These are phyloP conservation scores for Erigeron philadelphicus DNA, from an alignment of 140 eudicot genomes.

Conservation along the genomic window DNA sequence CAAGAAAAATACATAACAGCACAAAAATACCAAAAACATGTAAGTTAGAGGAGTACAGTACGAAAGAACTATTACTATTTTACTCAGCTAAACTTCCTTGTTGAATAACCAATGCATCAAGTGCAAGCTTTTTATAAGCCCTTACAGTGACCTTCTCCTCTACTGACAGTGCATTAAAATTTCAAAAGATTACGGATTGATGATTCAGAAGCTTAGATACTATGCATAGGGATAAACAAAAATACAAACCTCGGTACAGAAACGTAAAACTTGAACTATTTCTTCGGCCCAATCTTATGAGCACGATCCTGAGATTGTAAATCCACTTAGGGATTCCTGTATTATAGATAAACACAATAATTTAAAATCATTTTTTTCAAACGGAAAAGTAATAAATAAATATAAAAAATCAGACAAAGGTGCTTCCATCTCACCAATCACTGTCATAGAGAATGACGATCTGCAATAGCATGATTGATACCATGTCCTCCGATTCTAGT, in stretches of 20 bases:
- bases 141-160: slow-evolving; percentile 99
- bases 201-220: neutral
- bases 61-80: slow-evolving; percentile 50
- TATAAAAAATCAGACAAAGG: neutral
- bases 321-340: slow-evolving; percentile 98
- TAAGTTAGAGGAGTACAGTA: neutral
- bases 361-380: slow-evolving; percentile 5
- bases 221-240: neutral
- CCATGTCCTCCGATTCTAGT: slow-evolving; percentile 99
- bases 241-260: slow-evolving; percentile 83
- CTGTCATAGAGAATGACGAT: slow-evolving; percentile 96
- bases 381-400: neutral
- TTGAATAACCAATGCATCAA: slow-evolving; percentile 97
- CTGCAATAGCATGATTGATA: slow-evolving; percentile 99
- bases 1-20: neutral
- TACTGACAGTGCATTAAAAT: slow-evolving; percentile 38
- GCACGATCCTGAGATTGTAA: slow-evolving; percentile 99
- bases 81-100: slow-evolving; percentile 98
- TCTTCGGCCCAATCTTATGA: slow-evolving; percentile 97
- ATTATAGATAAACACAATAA: slow-evolving; percentile 7
- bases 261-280: slow-evolving; percentile 97
- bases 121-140: slow-evolving; percentile 97
- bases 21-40: neutral
- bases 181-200: slow-evolving; percentile 1
- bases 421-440: slow-evolving; percentile 61